These are phyloP conservation scores for Hansenula lynferdii DNA, from an alignment of 1,139 yeast genomes.

Conservation along the genomic window DNA sequence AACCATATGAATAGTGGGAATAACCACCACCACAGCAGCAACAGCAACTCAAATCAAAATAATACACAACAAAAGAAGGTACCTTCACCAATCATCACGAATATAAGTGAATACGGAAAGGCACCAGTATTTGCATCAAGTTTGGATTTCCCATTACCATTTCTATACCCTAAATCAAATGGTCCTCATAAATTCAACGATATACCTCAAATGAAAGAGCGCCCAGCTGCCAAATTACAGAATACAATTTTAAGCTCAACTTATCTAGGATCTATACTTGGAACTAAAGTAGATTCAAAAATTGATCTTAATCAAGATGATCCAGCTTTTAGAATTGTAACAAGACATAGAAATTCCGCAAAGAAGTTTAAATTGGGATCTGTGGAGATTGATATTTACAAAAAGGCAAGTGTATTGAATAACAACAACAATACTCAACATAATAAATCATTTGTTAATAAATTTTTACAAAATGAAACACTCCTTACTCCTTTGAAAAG, in stretches of 20 bases:
- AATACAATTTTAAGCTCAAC: conserved; percentile 7
- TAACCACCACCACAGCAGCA: not conserved
- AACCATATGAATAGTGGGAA: not conserved
- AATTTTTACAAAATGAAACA: conserved; percentile 13
- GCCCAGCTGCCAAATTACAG: conserved; percentile 9
- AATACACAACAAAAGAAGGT: too few species aligned
- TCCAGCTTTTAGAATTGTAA: conserved; percentile 13
- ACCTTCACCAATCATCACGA: conserved; percentile 4
- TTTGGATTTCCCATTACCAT: conserved; percentile 14
- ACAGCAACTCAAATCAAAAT: conserved; percentile 1
- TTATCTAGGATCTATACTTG: conserved; percentile 5
- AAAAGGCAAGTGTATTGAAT: not conserved
- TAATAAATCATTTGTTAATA: conserved; percentile 11
- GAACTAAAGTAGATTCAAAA: conserved; percentile 2
- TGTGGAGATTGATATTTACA: conserved; percentile 10
- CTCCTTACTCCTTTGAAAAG: conserved; percentile 18
- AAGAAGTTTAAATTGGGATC: conserved; percentile 12
- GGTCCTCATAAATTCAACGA: conserved; percentile 8
- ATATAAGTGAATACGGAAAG: conserved; percentile 10
- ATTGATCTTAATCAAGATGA: conserved; percentile 6
- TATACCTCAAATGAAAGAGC: conserved; percentile 9
- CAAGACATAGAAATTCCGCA: conserved; percentile 5
- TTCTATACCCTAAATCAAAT: not conserved
- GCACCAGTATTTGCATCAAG: conserved; percentile 9
- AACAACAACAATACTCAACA: not conserved